Conservation (phyloP, 2,329 filamentous ascomycete species). For the Penicillium vulpinum region DNA sequence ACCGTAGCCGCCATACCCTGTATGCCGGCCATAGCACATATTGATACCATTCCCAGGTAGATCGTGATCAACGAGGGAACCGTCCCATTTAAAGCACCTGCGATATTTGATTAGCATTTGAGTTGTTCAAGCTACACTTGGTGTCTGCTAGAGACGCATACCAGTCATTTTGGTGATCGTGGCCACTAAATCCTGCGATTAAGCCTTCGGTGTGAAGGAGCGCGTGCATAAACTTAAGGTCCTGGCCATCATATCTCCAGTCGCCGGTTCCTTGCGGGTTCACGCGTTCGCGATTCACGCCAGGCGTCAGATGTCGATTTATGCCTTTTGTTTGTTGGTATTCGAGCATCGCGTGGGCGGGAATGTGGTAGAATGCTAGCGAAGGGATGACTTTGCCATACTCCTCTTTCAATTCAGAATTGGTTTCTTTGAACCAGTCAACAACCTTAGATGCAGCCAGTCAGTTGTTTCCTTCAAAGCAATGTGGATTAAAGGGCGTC, state of each 20-base stretch:
- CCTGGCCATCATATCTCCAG: slow-evolving; percentile 39
- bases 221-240: slow-evolving; percentile 64
- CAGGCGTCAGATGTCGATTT: slow-evolving; percentile 44
- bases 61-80: slow-evolving; percentile 26
- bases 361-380: slow-evolving; percentile 59
- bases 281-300: slow-evolving; percentile 50
- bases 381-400: slow-evolving; percentile 47
- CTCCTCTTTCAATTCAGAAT: slow-evolving; percentile 25
- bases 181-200: slow-evolving; percentile 62
- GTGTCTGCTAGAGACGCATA: slow-evolving; percentile 42
- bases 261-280: slow-evolving; percentile 20
- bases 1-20: slow-evolving; percentile 70
- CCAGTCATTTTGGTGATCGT: slow-evolving; percentile 66
- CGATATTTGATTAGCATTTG: background rate
- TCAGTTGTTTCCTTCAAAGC: background rate
- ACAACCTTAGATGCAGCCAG: slow-evolving; percentile 27
- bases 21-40: slow-evolving; percentile 64
- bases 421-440: slow-evolving; percentile 47
- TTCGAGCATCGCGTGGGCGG: slow-evolving; percentile 44
- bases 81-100: slow-evolving; percentile 44
- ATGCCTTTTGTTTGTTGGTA: slow-evolving; percentile 46
- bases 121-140: background rate
- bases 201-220: slow-evolving; percentile 56
- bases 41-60: slow-evolving; percentile 46
- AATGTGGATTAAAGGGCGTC: background rate